Evolutionary conservation across 2,329 filamentous ascomycete species (phyloP).

Genomic region (Penicillium sp.): DNA sequence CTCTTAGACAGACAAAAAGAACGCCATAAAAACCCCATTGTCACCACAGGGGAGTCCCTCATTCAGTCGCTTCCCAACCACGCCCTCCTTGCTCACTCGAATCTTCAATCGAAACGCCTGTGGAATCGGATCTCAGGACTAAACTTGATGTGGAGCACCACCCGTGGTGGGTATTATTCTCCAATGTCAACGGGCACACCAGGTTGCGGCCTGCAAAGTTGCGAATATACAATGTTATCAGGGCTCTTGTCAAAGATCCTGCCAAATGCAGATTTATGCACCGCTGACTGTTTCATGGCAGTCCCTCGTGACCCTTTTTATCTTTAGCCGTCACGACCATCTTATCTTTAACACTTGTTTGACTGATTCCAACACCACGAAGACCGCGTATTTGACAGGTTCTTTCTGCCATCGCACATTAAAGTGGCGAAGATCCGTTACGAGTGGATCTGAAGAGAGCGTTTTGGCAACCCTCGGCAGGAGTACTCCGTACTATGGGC

Average conservation of each 20-base stretch:
- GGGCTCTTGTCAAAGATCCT: neutral
- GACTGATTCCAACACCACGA: no score
- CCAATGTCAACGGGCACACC: neutral
- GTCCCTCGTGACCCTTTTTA: no score
- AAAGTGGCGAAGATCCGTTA: neutral
- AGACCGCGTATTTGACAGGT: neutral
- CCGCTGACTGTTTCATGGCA: neutral
- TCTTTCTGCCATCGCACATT: neutral
- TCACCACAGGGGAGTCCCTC: neutral
- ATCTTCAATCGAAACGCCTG: neutral
- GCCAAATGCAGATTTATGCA: neutral
- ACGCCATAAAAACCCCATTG: neutral
- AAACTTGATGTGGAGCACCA: neutral
- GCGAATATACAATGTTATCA: neutral
- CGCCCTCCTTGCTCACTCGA: neutral
- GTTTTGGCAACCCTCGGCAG: constrained; percentile 10
- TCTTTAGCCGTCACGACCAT: no score
- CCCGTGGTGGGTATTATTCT: neutral
- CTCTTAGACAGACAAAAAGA: neutral
- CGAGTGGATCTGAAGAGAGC: constrained; percentile 6
- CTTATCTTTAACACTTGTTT: no score
- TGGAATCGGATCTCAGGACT: neutral
- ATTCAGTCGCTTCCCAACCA: neutral
- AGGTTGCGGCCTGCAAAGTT: neutral
- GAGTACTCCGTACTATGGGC: constrained; percentile 5